phyloP scores from a whole-genome alignment of 192 early-diverging fungal genomes.

The Dispira parvispora region DNA sequence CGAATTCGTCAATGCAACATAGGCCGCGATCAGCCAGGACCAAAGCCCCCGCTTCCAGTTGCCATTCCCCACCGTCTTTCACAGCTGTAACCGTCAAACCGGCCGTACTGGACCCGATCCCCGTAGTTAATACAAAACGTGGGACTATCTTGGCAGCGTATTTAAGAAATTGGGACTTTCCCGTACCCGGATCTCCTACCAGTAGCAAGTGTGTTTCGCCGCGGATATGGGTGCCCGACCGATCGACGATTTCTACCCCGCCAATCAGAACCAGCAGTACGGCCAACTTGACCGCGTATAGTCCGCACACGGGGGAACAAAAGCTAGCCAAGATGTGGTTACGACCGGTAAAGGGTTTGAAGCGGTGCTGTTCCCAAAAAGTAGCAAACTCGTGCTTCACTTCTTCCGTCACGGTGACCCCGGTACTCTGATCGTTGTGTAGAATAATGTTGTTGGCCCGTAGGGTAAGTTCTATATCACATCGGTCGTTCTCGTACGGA shows the following conservation, averaged over 20 bases:
- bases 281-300: conserved; percentile 52
- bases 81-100: conserved; percentile 62
- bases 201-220: conserved; percentile 59
- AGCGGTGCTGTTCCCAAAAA: conserved; percentile 33
- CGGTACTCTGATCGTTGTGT: conserved; percentile 36
- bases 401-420: conserved; percentile 32
- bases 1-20: conserved; percentile 78
- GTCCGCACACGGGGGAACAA: conserved; percentile 52
- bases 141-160: conserved; percentile 46
- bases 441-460: conserved; percentile 42
- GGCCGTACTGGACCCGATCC: conserved; percentile 54
- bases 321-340: conserved; percentile 42
- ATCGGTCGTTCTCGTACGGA: conserved; percentile 28
- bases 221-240: conserved; percentile 39
- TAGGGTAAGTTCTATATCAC: conserved; percentile 41
- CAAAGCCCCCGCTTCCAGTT: conserved; percentile 63
- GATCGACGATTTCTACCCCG: conserved; percentile 39
- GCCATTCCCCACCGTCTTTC: conserved; percentile 59
- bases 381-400: conserved; percentile 29
- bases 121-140: conserved; percentile 55
- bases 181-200: conserved; percentile 64
- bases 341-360: conserved; percentile 17
- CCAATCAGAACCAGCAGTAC: conserved; percentile 52
- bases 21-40: conserved; percentile 62
- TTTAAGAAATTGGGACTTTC: conserved; percentile 66